A percentile compares a stretch with the other conserved stretches of the same genome.
Evolutionary conservation across 2,329 filamentous ascomycete species (phyloP).

Genomic region (Dryadomyces quercivorus): DNA sequence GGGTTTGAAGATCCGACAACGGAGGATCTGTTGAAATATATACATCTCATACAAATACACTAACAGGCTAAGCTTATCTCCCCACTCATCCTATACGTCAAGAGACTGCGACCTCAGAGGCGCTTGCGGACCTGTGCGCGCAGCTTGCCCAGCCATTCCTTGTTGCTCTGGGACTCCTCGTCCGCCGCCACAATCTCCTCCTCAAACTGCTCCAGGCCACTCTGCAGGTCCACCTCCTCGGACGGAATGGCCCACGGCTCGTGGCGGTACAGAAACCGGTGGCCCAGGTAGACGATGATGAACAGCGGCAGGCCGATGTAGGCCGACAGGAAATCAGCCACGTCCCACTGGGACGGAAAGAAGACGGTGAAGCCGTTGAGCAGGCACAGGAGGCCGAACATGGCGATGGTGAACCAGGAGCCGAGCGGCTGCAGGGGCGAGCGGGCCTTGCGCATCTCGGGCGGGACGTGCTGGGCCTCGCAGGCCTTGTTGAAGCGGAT

Average conservation of each 20-base stretch:
- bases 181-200: no score
- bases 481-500: constrained; percentile 57
- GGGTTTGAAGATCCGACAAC: no score
- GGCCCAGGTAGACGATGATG: constrained; percentile 11
- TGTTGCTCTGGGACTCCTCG: no score
- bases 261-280: constrained; percentile 28
- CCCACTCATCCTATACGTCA: no score
- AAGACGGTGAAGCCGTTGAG: constrained; percentile 19
- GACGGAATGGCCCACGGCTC: neutral
- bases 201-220: neutral
- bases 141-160: no score
- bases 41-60: no score
- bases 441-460: constrained; percentile 39
- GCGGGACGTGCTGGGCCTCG: constrained; percentile 44
- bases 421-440: constrained; percentile 58
- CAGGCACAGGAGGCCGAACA: constrained; percentile 19
- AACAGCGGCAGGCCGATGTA: constrained; percentile 23
- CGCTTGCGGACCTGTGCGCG: no score
- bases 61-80: no score
- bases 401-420: constrained; percentile 48
- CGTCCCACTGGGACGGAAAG: constrained; percentile 21
- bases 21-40: no score
- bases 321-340: constrained; percentile 17
- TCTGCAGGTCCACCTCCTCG: constrained; percentile 1
- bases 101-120: no score